These are phyloP conservation scores for Phaeotremella fagi DNA, from an alignment of 768 basidiomycete genomes.

Conservation along the genomic window DNA sequence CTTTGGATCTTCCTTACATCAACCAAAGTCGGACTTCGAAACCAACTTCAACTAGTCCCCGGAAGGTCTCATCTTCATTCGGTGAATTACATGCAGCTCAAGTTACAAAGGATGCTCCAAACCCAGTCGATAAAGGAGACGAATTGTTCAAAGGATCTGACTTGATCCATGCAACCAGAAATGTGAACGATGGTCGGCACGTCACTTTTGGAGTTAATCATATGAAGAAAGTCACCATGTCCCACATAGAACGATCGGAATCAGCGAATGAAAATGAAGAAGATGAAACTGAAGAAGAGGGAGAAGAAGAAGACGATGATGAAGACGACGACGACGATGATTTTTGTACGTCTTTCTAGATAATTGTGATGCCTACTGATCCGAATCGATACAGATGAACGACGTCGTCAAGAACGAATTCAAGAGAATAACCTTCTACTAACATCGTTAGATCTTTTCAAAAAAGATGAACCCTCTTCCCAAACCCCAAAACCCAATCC, in stretches of 20 bases:
- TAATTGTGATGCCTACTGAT: conserved; percentile 1
- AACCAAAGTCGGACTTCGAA: no score
- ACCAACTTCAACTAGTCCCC: neutral
- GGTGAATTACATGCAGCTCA: neutral
- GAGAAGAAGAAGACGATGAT: neutral
- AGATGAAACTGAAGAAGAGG: neutral
- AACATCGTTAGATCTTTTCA: conserved; percentile 10
- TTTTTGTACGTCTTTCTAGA: conserved; percentile 8
- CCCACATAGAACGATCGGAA: neutral
- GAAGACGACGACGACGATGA: conserved; percentile 7
- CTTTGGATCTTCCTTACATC: no score
- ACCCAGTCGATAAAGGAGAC: neutral
- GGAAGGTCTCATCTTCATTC: neutral
- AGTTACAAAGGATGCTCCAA: neutral
- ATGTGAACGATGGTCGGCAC: no score
- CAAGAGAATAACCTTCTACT: conserved; percentile 27
- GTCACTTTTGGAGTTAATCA: no score
- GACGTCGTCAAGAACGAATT: conserved; percentile 24
- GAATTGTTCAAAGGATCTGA: neutral
- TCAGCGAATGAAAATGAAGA: neutral
- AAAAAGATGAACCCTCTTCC: neutral
- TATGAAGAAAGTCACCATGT: neutral
- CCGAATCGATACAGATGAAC: conserved; percentile 21
- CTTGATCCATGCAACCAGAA: no score
- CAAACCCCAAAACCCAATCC: neutral